A percentile compares a stretch with the other conserved stretches of the same genome.
These are phyloP conservation scores for Rhynchosporium secalis DNA, from an alignment of 2,329 filamentous ascomycete species.

Conservation along the genomic window DNA sequence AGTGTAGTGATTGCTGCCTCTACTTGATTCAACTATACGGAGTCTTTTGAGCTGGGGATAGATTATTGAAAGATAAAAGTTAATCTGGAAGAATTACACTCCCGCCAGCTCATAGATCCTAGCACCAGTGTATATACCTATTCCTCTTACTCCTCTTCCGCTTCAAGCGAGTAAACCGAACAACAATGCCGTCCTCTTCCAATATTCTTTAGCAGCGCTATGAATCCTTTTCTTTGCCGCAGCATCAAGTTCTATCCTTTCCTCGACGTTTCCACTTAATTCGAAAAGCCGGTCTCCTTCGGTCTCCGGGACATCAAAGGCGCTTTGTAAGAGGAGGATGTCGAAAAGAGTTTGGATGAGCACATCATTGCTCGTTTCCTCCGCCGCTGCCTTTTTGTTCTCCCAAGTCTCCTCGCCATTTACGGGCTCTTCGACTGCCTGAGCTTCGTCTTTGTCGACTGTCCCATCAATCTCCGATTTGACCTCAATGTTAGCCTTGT, in stretches of 20 bases:
- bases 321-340: constrained; percentile 50
- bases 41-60: no score
- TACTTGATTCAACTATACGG: no score
- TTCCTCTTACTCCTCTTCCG: neutral
- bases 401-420: neutral
- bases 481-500: constrained; percentile 2
- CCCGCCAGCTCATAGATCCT: no score
- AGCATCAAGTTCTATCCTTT: constrained; percentile 51
- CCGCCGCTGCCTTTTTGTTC: neutral
- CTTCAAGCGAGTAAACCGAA: constrained; percentile 69
- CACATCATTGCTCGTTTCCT: constrained; percentile 44
- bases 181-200: constrained; percentile 77
- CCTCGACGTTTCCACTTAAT: constrained; percentile 44
- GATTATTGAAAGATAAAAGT: no score
- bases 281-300: constrained; percentile 48
- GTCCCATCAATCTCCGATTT: constrained; percentile 24
- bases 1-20: no score
- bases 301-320: constrained; percentile 42
- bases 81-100: no score
- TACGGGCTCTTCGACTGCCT: constrained; percentile 2
- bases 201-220: constrained; percentile 72
- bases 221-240: constrained; percentile 53
- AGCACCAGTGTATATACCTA: neutral
- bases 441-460: neutral
- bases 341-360: constrained; percentile 64